These are phyloP conservation scores for Bonia amplexicaulis DNA, from an alignment of 176 grass and related monocot genomes.

Conservation along the genomic window DNA sequence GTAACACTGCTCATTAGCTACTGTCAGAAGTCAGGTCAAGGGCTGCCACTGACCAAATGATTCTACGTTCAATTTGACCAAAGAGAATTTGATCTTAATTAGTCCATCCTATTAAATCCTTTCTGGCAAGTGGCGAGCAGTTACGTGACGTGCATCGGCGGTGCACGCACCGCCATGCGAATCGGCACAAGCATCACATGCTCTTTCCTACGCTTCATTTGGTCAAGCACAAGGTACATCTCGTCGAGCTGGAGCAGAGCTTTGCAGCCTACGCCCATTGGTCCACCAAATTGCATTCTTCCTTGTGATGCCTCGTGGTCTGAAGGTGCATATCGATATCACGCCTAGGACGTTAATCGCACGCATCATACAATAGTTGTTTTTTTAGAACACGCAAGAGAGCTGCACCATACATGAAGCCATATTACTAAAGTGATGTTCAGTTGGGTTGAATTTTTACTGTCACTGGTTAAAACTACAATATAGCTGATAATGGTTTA, in stretches of 20 bases:
- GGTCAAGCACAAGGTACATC: constrained; percentile 15
- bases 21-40: background rate
- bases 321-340: background rate
- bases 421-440: too few species aligned
- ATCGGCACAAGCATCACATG: constrained; percentile 33
- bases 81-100: background rate
- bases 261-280: background rate
- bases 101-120: background rate
- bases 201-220: background rate
- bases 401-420: background rate
- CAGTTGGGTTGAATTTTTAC: too few species aligned
- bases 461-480: too few species aligned
- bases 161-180: constrained; percentile 20
- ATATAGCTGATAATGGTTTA: too few species aligned
- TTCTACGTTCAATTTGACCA: too few species aligned
- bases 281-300: background rate
- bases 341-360: background rate
- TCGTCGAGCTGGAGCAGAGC: constrained; percentile 20
- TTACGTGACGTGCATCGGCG: background rate
- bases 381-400: background rate
- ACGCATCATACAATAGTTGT: background rate
- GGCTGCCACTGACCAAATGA: too few species aligned
- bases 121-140: background rate
- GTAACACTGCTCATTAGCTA: background rate
- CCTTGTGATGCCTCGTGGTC: background rate